Base-by-base conservation (phyloP, 371 early-diverging fungal genomes). In the Phascolomyces articulosus region DNA sequence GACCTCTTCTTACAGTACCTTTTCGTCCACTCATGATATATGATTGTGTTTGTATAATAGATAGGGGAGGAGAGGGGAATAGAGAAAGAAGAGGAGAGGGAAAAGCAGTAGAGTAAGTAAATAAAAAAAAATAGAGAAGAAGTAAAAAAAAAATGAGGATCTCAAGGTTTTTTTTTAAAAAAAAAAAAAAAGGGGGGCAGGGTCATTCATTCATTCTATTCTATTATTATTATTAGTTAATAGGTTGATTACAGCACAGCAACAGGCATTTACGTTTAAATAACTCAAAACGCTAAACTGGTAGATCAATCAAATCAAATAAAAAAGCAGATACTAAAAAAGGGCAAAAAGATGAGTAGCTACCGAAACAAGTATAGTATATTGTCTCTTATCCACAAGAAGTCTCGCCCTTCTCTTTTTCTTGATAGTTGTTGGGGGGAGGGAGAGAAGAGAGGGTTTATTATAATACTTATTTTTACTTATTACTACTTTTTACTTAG, bases 1-100 rank as follows among this genome's bases (percentile, higher is more conserved):
- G 78, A 8, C 78, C 78, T 65, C 74, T 63, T 47, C 74, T 61
- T 11, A 77, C 53, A 16, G 74, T 67, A 6, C 64, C 57, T 38
- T 20, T 26, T 9, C 55, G 40, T 24, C 47, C 55, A 63, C 31
- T 40, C 41, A 38, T 58, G 27, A 51, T 62, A 44, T 31, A 21
- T 38, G 49, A 48, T 49, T 23, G 18, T 55, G 3, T 40, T 40
- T 26, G 34, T 40, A 64, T 15, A 62, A 18, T 21, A 49, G 28
- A 51, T 21, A 26, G 38, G 38, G 13, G 8, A n/a, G 16, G 16
- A 44, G 16, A n/a, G 44, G 15, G 16, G 44, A 27, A 55, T 9
- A 55, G 44, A 55, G 58, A 56, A 59, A 51, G 24, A 44, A 29
- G 41, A 40, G 57, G 41, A 41, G n/a, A n/a, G 3, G 15, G 8